Conservation (phyloP, 495 filamentous ascomycete genomes). For the Penicillium atrosanguineum region DNA sequence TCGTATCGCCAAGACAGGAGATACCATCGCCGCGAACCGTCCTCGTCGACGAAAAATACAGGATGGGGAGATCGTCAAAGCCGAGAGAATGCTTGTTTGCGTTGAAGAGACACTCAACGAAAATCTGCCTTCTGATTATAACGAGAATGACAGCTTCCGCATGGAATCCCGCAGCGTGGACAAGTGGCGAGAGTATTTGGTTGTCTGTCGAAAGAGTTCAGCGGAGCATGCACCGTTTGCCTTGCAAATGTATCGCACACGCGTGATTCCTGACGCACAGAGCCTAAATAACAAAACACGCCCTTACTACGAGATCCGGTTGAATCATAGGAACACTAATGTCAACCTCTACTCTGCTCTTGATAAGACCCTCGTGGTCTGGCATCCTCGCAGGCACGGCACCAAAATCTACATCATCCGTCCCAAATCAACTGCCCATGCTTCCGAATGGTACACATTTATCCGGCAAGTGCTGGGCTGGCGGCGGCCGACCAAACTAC, state of each 20-base stretch:
- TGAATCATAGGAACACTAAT: constrained; percentile 52
- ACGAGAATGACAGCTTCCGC: constrained; percentile 63
- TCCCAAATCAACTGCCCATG: constrained; percentile 60
- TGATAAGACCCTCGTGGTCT: constrained; percentile 71
- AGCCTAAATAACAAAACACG: constrained; percentile 46
- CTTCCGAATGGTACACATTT: constrained; percentile 77
- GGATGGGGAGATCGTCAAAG: constrained; percentile 67
- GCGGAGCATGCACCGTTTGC: constrained; percentile 54
- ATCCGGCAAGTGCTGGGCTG: constrained; percentile 60
- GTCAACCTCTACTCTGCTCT: constrained; percentile 69
- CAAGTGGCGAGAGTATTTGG: constrained; percentile 71
- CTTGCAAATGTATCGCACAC: constrained; percentile 67
- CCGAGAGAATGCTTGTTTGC: constrained; percentile 71
- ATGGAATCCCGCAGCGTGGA: constrained; percentile 60
- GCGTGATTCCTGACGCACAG: constrained; percentile 65
- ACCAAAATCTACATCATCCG: constrained; percentile 68
- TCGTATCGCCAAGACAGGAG: constrained; percentile 38
- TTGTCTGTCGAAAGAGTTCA: constrained; percentile 61
- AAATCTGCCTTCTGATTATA: constrained; percentile 58
- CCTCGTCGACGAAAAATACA: constrained; percentile 41
- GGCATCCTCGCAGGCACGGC: constrained; percentile 54
- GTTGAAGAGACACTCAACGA: constrained; percentile 56
- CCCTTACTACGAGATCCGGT: constrained; percentile 54
- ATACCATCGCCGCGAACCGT: constrained; percentile 36
- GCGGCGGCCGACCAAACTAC: constrained; percentile 55